Base-by-base conservation (phyloP, 2,329 filamentous ascomycete species). In the Sporothrix phasma region DNA sequence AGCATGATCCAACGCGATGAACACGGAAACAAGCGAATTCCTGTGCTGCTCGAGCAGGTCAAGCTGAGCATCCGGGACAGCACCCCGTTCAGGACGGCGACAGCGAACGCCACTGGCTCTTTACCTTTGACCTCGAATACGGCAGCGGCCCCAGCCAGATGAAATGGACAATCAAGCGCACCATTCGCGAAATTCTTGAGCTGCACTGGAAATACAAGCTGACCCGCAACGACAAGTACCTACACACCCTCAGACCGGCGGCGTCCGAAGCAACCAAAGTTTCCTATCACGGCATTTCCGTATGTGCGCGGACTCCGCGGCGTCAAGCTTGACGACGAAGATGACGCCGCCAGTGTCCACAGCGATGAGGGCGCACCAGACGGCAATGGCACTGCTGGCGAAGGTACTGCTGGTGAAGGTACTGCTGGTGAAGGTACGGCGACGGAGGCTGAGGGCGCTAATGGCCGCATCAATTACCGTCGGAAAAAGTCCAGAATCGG, bases 1-100 rank as follows among this genome's bases (percentile, higher is more conserved):
- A 97, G 92, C 72, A 97, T 97, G 90, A 94, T 97, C 70, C 94
- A 97, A 76, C 84, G 94, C 64, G 94, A 99, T 70, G 94, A 99
- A 75, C 90, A 97, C 70, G 92, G 93, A 58, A 94, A 96, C 75
- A 94, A 90, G 76, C 87, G 92, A 65, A 96, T 99, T 64, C 94
- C 94, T 0, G 92, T 99, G 62, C 83, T 99, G 3, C 82, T 99
- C 6, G 94, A 99, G 74, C 94, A 99, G 77, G 81, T 99, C 65
- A 96, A 96, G 74, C 82, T 99, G 66, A 86, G 84, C 64, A 89
- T 99, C 65, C 88, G 86, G 8, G 90, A 97, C 71, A 96, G 91
- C 70, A 79, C 80, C 11, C 86, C 11, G 83, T 86, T 66, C 85
- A 89, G 49, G 85, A 83, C 64, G 81, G 82, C 62, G 81, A 82